A percentile compares a stretch with the other conserved stretches of the same genome.
Evolutionary conservation across 495 filamentous ascomycete species (phyloP).

Genomic region (Aspergillus diversus): DNA sequence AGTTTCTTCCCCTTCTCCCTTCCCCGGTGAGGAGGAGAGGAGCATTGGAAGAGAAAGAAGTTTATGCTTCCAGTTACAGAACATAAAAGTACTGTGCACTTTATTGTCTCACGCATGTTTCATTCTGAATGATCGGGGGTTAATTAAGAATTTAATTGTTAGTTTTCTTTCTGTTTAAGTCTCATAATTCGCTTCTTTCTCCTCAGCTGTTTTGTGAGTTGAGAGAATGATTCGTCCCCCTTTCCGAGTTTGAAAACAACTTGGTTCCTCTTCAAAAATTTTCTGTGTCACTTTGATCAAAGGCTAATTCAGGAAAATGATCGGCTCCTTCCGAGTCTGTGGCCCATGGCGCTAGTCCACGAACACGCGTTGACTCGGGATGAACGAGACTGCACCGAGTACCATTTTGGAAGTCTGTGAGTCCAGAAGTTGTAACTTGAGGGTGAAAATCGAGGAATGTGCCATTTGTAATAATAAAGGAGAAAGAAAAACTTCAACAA

Average conservation of each 20-base stretch:
- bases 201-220: neutral
- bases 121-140: neutral
- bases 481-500: too few relatives aligned
- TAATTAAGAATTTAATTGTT: neutral
- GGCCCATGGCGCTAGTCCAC: neutral
- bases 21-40: neutral
- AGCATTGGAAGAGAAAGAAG: neutral
- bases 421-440: too few relatives aligned
- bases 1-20: too few relatives aligned
- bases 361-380: conserved; percentile 1
- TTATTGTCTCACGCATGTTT: neutral
- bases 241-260: too few relatives aligned
- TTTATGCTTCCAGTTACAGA: too few relatives aligned
- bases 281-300: too few relatives aligned
- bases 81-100: neutral
- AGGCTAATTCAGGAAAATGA: conserved; percentile 16
- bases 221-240: too few relatives aligned
- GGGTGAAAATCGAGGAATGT: too few relatives aligned
- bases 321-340: conserved; percentile 19
- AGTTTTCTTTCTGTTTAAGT: neutral
- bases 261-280: too few relatives aligned
- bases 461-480: too few relatives aligned
- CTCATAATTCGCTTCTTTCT: neutral
- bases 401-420: neutral
- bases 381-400: conserved; percentile 5